These are phyloP conservation scores for Botrytis pseudocinerea DNA, from an alignment of 2,329 filamentous ascomycete species.

Conservation along the genomic window DNA sequence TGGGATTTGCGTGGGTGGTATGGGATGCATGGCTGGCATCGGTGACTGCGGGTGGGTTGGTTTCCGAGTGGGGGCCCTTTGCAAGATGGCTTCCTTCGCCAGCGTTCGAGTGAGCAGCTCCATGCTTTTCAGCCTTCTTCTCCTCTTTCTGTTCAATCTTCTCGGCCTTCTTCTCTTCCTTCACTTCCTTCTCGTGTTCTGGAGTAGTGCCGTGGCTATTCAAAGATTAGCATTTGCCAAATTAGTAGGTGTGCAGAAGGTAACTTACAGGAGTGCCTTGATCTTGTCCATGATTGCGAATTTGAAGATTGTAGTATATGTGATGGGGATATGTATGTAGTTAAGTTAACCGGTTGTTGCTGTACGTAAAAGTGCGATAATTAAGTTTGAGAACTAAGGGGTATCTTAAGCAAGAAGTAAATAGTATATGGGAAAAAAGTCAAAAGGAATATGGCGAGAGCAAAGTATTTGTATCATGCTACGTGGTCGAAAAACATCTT, in stretches of 20 bases:
- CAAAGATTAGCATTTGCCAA: background rate
- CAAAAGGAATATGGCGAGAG: background rate
- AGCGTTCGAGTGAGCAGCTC: background rate
- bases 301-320: background rate
- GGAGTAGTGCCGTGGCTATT: slow-evolving; percentile 20
- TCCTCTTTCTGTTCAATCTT: slow-evolving; percentile 8
- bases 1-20: slow-evolving; percentile 6
- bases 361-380: slow-evolving; percentile 8
- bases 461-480: slow-evolving; percentile 10
- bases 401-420: slow-evolving; percentile 23
- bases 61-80: slow-evolving; percentile 8
- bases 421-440: background rate
- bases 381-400: background rate
- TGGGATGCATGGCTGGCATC: slow-evolving; percentile 27
- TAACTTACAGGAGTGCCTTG: slow-evolving; percentile 40
- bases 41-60: slow-evolving; percentile 25
- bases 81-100: slow-evolving; percentile 28
- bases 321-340: background rate
- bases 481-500: background rate
- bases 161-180: slow-evolving; percentile 5
- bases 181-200: slow-evolving; percentile 5
- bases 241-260: too few relatives aligned
- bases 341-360: background rate
- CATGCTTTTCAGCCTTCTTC: slow-evolving; percentile 18
- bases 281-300: slow-evolving; percentile 39